Evolutionary conservation across 2,329 filamentous ascomycete genomes (phyloP).

Genomic region (Talaromyces islandicus): DNA sequence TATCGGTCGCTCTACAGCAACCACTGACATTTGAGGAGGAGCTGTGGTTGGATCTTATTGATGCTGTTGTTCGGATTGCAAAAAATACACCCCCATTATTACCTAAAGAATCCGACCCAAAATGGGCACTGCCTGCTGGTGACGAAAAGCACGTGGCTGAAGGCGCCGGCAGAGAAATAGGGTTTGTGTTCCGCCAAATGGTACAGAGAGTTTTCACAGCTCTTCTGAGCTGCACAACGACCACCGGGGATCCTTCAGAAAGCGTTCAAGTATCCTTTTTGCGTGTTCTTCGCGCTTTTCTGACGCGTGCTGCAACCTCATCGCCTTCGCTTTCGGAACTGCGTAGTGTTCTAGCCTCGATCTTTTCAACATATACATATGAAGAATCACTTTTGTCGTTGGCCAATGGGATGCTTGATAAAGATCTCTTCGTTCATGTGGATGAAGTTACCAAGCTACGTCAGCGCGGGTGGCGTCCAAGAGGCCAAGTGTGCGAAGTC

Average conservation of each 20-base stretch:
- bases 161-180: constrained; percentile 41
- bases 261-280: constrained; percentile 69
- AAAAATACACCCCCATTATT: constrained; percentile 57
- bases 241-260: constrained; percentile 25
- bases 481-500: constrained; percentile 79
- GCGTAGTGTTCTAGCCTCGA: constrained; percentile 74
- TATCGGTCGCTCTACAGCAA: constrained; percentile 45
- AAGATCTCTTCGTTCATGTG: constrained; percentile 82
- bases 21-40: constrained; percentile 55
- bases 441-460: constrained; percentile 66
- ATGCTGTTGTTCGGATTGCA: constrained; percentile 58
- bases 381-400: constrained; percentile 83
- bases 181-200: constrained; percentile 64
- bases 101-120: constrained; percentile 8
- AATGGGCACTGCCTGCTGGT: not conserved
- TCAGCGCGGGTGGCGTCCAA: constrained; percentile 81
- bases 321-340: constrained; percentile 85
- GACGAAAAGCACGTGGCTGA: constrained; percentile 7
- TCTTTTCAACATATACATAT: constrained; percentile 93
- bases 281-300: constrained; percentile 80
- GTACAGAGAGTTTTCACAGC: constrained; percentile 91
- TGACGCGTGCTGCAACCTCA: constrained; percentile 70
- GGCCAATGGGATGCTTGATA: constrained; percentile 79
- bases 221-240: constrained; percentile 69
- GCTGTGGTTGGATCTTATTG: constrained; percentile 62